Base-by-base conservation (phyloP, 2,329 filamentous ascomycete genomes). In the Grosmannia clavigera region DNA sequence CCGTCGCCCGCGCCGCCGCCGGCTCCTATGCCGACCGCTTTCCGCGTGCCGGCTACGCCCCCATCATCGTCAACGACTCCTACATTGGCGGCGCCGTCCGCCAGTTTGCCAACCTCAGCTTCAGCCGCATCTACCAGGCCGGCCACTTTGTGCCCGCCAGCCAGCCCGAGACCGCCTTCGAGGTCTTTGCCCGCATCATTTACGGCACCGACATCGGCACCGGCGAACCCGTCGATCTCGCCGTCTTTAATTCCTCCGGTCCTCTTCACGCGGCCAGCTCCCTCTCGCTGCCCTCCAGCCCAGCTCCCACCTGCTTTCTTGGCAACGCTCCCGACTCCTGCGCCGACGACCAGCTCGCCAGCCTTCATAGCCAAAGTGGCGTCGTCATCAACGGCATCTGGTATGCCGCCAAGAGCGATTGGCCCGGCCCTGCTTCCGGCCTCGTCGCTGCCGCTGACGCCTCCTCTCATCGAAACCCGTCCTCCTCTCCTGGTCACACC, bases 41-140 rank as follows among this genome's bases (percentile, higher is more conserved):
- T 68, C 73, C 78, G 1, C 70, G 74, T 0, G 84, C 89, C 0
- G 88, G 88, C 0, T 94, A 94, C 68, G 81, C 83, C 0, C 82
- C 86, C 16, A 83, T 94, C 63, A 74, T 84, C 14, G 83, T 88
- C 50, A 88, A 90, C 68, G 78, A 77, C 31, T 77, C 79, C 7
- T 86, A 87, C 71, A 81, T 84, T 67, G 88, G 82, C 58, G 90
- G 89, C 25, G 81, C 82, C 60, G 88, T 90, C 0, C 81, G 88
- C 4, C 88, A 94, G 70, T 88, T 83, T 66, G 88, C 86, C 12
- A 92, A 92, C 65, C 78, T 88, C 59, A 83, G 80, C 19, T 88
- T 88, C 69, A 82, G 81, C 59, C 78, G 85, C 9, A 76, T 88
- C 55, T 87, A 84, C 68, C 81, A 87, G 66, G 78, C 84, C 19